Percentiles rank a stretch among this genome's conserved stretches.
Evolutionary conservation across 331 rosid genomes (phyloP).

Genomic region (Acacia concinna): DNA sequence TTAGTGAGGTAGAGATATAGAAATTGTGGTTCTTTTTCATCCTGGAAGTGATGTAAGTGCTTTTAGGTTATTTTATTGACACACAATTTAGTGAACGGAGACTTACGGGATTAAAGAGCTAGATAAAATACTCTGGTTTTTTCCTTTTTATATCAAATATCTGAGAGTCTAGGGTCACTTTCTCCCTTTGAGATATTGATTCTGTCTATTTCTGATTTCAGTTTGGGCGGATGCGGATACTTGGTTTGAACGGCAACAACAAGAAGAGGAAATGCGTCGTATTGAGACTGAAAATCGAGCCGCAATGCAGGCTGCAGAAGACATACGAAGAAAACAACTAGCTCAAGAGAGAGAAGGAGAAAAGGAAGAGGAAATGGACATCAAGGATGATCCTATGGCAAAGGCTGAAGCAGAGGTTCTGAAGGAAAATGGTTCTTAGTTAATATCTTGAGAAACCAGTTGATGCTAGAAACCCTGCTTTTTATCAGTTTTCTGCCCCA

Average conservation of each 20-base stretch:
- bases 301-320: constrained; percentile 87
- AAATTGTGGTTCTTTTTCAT: neutral
- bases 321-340: constrained; percentile 69
- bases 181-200: neutral
- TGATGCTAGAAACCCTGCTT: constrained; percentile 24
- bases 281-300: constrained; percentile 81
- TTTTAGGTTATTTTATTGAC: neutral
- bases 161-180: neutral
- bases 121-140: neutral
- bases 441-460: neutral
- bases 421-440: constrained; percentile 35
- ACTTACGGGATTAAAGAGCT: neutral
- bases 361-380: constrained; percentile 66
- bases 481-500: neutral
- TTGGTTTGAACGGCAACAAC: constrained; percentile 97
- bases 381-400: constrained; percentile 81
- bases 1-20: neutral
- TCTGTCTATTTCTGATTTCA: constrained; percentile 14
- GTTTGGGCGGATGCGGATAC: constrained; percentile 99
- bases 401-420: constrained; percentile 77
- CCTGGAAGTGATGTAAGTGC: neutral
- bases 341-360: constrained; percentile 83
- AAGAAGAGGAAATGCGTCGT: constrained; percentile 89
- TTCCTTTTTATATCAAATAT: neutral
- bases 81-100: neutral